phyloP scores from a whole-genome alignment of 805 yeast genomes.

The Sungouiozyma ichnusensis region DNA sequence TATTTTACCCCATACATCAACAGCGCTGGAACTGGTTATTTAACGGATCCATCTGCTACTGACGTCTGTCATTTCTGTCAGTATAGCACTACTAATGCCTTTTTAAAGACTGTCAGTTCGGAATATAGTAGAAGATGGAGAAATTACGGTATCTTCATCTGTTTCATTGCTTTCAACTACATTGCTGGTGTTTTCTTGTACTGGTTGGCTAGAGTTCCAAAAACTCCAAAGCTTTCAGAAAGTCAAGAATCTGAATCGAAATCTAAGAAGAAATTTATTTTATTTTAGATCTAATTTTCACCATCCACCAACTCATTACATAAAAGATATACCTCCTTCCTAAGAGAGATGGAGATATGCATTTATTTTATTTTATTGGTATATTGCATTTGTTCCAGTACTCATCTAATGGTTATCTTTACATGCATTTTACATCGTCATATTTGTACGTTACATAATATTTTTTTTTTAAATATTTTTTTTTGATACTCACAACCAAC shows the following conservation, averaged over 20 bases:
- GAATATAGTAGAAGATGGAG: slow-evolving; percentile 39
- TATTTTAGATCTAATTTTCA: neutral
- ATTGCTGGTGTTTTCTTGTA: slow-evolving; percentile 36
- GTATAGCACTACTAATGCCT: slow-evolving; percentile 45
- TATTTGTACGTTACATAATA: neutral
- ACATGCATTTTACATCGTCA: neutral
- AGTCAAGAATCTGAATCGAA: slow-evolving; percentile 5
- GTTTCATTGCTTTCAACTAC: slow-evolving; percentile 39
- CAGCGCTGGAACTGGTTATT: slow-evolving; percentile 35
- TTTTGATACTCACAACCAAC: neutral
- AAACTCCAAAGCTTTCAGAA: slow-evolving; percentile 21
- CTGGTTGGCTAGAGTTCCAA: slow-evolving; percentile 70
- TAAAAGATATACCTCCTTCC: neutral
- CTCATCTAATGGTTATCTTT: neutral
- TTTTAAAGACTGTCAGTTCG: slow-evolving; percentile 38
- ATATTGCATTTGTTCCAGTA: neutral
- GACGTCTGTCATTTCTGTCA: slow-evolving; percentile 49
- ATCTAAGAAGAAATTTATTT: neutral
- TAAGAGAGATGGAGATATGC: no score
- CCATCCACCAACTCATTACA: no score
- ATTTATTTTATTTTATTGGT: no score
- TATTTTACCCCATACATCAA: slow-evolving; percentile 34
- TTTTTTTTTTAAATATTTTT: no score
- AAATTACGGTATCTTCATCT: slow-evolving; percentile 47
- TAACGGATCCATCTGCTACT: slow-evolving; percentile 39